A percentile compares a stretch with the other conserved stretches of the same genome.
Conservation (phyloP, 2,329 filamentous ascomycete species). For the Macrophomina phaseolina region DNA sequence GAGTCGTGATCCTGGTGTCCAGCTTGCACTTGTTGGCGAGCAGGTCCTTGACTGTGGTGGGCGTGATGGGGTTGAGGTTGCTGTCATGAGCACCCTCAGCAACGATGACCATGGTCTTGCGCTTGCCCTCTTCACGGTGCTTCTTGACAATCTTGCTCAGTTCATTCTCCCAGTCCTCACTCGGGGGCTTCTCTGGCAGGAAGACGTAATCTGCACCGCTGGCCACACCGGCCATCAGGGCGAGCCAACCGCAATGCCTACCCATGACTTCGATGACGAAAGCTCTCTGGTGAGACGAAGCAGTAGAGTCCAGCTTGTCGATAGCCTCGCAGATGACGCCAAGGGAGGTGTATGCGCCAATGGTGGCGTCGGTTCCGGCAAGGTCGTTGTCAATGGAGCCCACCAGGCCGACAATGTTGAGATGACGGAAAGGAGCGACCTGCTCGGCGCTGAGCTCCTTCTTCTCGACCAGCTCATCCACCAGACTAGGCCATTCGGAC, state of each 20-base stretch:
- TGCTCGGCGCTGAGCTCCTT: slow-evolving; percentile 74
- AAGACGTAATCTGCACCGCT: slow-evolving; percentile 97
- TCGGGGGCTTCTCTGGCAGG: slow-evolving; percentile 90
- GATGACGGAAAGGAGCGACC: slow-evolving; percentile 75
- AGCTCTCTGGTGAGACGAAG: slow-evolving; percentile 89
- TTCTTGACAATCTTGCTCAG: slow-evolving; percentile 81
- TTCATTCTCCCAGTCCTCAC: slow-evolving; percentile 84
- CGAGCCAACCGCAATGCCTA: slow-evolving; percentile 95
- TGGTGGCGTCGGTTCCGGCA: slow-evolving; percentile 94
- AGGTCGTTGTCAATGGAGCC: slow-evolving; percentile 99
- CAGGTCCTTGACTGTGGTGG: slow-evolving; percentile 82
- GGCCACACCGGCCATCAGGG: slow-evolving; percentile 92
- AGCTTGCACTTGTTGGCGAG: slow-evolving; percentile 81
- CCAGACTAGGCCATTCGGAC: slow-evolving; percentile 85
- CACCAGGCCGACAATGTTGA: slow-evolving; percentile 96
- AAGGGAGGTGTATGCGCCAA: slow-evolving; percentile 94
- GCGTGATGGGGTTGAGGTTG: slow-evolving; percentile 81
- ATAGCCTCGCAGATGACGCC: slow-evolving; percentile 93
- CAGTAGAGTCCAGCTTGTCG: slow-evolving; percentile 95
- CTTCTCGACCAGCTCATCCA: slow-evolving; percentile 80
- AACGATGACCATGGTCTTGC: slow-evolving; percentile 97
- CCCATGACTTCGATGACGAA: slow-evolving; percentile 99
- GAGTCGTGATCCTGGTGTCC: slow-evolving; percentile 91
- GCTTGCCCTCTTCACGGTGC: slow-evolving; percentile 88
- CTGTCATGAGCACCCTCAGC: slow-evolving; percentile 92